Evolutionary conservation across 2,329 filamentous ascomycete genomes (phyloP), one percentile per base, ranked within the genome.

Genomic region (Nothophoma quercina): DNA sequence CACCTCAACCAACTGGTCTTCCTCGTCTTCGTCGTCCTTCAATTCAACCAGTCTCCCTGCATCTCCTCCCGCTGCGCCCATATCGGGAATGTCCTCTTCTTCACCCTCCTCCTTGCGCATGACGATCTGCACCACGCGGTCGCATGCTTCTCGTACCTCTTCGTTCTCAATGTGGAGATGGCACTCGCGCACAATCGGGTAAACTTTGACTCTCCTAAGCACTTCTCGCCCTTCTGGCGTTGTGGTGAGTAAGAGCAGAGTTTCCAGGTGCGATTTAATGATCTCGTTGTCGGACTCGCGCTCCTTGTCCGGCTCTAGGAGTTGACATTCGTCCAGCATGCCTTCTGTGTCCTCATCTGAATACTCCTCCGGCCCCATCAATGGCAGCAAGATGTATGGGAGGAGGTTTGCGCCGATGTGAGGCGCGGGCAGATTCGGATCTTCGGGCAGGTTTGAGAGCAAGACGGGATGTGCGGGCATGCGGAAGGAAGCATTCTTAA

Each of bases 401-500:
- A 98, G 78, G 13, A 98, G 83, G 64, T 96, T 88, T 41, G 93
- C 86, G 30, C 87, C 86, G 15, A 87, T 84, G 43, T 89, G 86
- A 0, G 84, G 67, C 15, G 69, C 62, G 4, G 69, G 67, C 2
- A 71, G 64, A 10, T 48, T 63, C 4, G 74, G 67, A 9, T 73
- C 65, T 4, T 60, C 56, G 4, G 65, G 58, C 3, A 73, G 62
- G 28, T 71, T 71, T 3, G 74, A 82, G 36, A 97, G 76, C 45
- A 96, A 87, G 2, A 81, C 77, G 0, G 84, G 79, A 66, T 98
- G 93, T 0, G 88, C 83, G 3, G 84, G 76, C 5, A 93, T 77
- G 65, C 96, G 89, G 70, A 99, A 98, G 6, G 91, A 87, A 23
- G 90, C 86, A 70, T 99, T 99, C 75, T 98, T 98, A 72, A 99